These are phyloP conservation scores for Penicillium angulare DNA, from an alignment of 495 filamentous ascomycete species.

Conservation along the genomic window DNA sequence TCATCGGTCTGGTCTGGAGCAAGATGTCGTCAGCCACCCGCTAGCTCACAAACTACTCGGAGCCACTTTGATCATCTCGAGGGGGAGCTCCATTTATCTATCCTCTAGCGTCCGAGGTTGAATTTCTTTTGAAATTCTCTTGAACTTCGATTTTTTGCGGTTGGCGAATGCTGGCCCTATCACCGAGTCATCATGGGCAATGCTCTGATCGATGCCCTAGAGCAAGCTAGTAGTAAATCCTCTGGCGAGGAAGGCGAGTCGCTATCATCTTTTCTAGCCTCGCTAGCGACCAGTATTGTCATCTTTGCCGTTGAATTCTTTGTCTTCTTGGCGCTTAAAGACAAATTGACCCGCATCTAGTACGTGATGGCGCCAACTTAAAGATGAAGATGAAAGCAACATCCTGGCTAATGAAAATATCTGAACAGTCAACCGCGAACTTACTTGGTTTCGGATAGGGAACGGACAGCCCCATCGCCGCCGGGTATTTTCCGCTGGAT, in stretches of 20 bases:
- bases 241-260: conserved; percentile 47
- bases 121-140: too few species aligned
- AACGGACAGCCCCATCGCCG: conserved; percentile 71
- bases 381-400: not conserved
- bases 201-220: conserved; percentile 35
- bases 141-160: too few species aligned
- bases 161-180: not conserved
- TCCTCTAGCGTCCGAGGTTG: too few species aligned
- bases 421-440: conserved; percentile 73
- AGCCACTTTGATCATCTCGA: too few species aligned
- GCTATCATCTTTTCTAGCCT: conserved; percentile 66
- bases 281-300: conserved; percentile 65
- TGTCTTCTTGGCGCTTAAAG: conserved; percentile 73
- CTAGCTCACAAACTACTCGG: too few species aligned
- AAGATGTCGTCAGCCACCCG: too few species aligned
- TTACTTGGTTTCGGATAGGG: conserved; percentile 85
- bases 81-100: too few species aligned
- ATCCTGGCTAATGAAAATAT: not conserved
- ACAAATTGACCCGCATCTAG: conserved; percentile 83
- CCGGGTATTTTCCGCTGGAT: conserved; percentile 67
- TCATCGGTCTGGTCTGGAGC: too few species aligned
- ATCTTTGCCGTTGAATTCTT: conserved; percentile 77
- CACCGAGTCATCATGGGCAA: conserved; percentile 24
- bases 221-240: conserved; percentile 38
- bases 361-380: conserved; percentile 41